These are phyloP conservation scores for Tulasnella sp. DNA, from an alignment of 768 basidiomycete species.

Conservation along the genomic window DNA sequence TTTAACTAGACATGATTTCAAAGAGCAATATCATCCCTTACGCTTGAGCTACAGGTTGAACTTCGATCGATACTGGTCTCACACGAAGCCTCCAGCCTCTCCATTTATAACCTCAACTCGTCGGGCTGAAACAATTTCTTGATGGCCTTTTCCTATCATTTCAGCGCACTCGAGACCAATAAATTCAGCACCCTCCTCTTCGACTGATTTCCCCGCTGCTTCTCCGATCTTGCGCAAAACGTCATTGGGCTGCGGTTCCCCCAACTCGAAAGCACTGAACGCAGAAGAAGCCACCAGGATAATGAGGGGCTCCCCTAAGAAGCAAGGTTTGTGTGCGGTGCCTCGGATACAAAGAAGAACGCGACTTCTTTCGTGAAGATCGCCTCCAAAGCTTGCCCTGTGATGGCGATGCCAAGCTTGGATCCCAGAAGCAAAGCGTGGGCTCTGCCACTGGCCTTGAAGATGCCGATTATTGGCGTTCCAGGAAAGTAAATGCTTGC, in stretches of 20 bases:
- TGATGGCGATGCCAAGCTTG: conserved; percentile 42
- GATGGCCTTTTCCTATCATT: conserved; percentile 35
- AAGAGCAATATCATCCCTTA: no score
- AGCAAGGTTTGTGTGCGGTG: neutral
- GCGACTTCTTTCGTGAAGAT: conserved; percentile 35
- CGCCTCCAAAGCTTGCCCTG: conserved; percentile 41
- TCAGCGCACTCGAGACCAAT: no score
- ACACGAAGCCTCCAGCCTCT: no score
- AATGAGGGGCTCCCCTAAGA: conserved; percentile 31
- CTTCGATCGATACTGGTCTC: no score
- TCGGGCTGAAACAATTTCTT: conserved; percentile 30
- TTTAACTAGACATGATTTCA: no score
- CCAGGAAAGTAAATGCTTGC: conserved; percentile 30
- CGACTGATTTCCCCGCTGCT: no score
- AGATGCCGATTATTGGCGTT: conserved; percentile 39
- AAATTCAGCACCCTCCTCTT: no score
- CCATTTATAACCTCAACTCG: conserved; percentile 33
- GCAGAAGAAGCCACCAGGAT: conserved; percentile 40
- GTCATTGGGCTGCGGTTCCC: conserved; percentile 34
- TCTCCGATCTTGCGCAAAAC: no score
- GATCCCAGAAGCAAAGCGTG: no score
- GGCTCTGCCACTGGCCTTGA: conserved; percentile 41
- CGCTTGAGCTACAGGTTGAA: no score
- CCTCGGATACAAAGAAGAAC: conserved; percentile 33
- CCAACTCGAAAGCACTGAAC: conserved; percentile 39